Conservation (phyloP, 495 filamentous ascomycete genomes). For the Hypoxylon rickii region DNA sequence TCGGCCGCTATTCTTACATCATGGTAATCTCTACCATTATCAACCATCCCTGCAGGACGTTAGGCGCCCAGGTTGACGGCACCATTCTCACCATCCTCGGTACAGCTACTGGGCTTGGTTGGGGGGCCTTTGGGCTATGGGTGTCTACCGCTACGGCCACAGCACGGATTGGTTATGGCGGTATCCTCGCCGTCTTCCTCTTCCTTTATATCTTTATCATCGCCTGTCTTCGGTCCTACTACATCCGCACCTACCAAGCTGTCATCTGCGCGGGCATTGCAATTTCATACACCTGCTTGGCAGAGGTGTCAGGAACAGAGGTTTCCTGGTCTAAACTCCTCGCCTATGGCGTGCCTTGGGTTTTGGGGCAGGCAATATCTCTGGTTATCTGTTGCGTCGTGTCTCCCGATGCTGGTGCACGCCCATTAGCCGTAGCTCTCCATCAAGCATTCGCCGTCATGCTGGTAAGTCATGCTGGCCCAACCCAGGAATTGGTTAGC, state of each 20-base stretch:
- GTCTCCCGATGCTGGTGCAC: slow-evolving; percentile 59
- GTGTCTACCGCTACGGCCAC: slow-evolving; percentile 52
- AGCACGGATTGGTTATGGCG: slow-evolving; percentile 55
- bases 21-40: slow-evolving; percentile 57
- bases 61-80: slow-evolving; percentile 62
- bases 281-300: slow-evolving; percentile 56
- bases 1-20: slow-evolving; percentile 59
- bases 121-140: slow-evolving; percentile 58
- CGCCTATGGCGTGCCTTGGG: slow-evolving; percentile 61
- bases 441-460: slow-evolving; percentile 50
- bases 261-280: slow-evolving; percentile 59
- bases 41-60: slow-evolving; percentile 56
- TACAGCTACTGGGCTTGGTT: slow-evolving; percentile 58
- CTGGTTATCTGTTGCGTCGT: slow-evolving; percentile 50
- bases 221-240: slow-evolving; percentile 57
- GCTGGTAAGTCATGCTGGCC: slow-evolving; percentile 30
- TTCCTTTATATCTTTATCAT: slow-evolving; percentile 55
- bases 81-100: slow-evolving; percentile 56
- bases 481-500: background rate
- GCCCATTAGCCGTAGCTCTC: slow-evolving; percentile 50
- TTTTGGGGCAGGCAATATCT: slow-evolving; percentile 56
- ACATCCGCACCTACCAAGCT: slow-evolving; percentile 58
- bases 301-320: slow-evolving; percentile 45
- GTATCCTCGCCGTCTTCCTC: slow-evolving; percentile 56
- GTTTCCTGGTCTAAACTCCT: slow-evolving; percentile 54